Evolutionary conservation across 1,284 basidiomycete species (phyloP), one percentile per base, ranked within the genome.

Genomic region (Neonothopanus nambi): DNA sequence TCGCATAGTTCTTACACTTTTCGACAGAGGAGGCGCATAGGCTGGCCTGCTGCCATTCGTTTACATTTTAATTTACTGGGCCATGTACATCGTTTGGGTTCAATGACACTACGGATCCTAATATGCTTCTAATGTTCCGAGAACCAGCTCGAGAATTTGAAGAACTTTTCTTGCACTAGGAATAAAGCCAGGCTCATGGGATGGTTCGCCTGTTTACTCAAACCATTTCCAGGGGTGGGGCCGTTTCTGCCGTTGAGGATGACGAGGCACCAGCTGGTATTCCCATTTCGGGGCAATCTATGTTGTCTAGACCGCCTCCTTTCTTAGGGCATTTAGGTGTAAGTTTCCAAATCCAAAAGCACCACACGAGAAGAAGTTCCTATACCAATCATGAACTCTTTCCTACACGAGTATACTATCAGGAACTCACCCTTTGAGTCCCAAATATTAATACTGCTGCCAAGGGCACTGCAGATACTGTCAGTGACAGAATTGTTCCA

Each of bases 11-110:
- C 39, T 52, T 38, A 52, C 49, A 24, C 44, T 44, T 40, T 55
- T 35, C 42, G 46, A 56, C 68, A 88, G 85, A 58, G 87, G 87
- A 69, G 87, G 86, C 49, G 87, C 87, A 74, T 90, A 77, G 67
- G 54, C 51, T 56, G 45, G 53, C 48, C 41, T 51, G 37, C 50
- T 33, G 21, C 30, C 30, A 39, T 51, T 21, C 23, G 48, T 52
- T 48, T 38, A 28, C 33, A 53, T 41, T 33, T 47, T 51, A 24
- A 43, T 59, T 39, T 54, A 55, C 26, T 30, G 41, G 40, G 42
- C 37, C 39, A 26, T 52, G 44, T 47, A 54, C 47, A 20, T 48
- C 18, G 3, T 41, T 33, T 40, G 42, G 26, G 17, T 55, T 36
- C 44, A 45, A 43, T 36, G 24, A 42, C 44, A 35, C 30, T 23